Evolutionary conservation across 768 basidiomycete genomes (phyloP).

Genomic region (Mycena epipterygia): DNA sequence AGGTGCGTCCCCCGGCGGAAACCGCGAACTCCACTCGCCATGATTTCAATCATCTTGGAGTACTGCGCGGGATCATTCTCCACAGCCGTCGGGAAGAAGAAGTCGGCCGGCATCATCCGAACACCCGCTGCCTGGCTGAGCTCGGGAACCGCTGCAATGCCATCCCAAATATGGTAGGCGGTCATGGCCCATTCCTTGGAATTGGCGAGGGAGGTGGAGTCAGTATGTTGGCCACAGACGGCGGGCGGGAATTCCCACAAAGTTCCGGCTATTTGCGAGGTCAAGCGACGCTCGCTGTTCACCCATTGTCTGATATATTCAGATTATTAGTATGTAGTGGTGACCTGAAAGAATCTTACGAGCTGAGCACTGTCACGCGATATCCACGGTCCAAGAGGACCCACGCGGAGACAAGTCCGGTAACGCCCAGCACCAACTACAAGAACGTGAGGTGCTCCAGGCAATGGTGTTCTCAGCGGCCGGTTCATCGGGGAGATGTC

Average conservation of each 20-base stretch:
- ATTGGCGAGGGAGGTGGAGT: conserved; percentile 48
- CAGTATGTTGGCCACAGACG: conserved; percentile 54
- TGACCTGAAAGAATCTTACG: conserved; percentile 40
- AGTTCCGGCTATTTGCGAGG: conserved; percentile 15
- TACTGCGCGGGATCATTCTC: too few relatives aligned
- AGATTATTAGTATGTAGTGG: background rate
- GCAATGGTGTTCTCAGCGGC: background rate
- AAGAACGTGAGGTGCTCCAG: conserved; percentile 14
- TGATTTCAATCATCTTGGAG: too few relatives aligned
- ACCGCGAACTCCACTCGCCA: too few relatives aligned
- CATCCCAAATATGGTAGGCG: conserved; percentile 50
- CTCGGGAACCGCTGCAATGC: conserved; percentile 37
- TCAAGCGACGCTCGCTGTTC: conserved; percentile 1
- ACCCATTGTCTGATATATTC: background rate
- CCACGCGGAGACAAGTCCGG: conserved; percentile 43
- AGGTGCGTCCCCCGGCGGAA: too few relatives aligned
- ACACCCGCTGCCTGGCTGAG: conserved; percentile 45
- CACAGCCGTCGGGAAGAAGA: conserved; percentile 45
- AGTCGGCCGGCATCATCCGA: conserved; percentile 49
- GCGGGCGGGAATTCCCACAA: conserved; percentile 57
- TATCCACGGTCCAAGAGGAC: conserved; percentile 52
- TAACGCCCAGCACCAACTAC: conserved; percentile 21
- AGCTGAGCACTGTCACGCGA: conserved; percentile 49
- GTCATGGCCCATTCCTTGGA: conserved; percentile 54
- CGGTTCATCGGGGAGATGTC: background rate